phyloP scores from a whole-genome alignment of 495 filamentous ascomycete species.

The Podospora didyma region DNA sequence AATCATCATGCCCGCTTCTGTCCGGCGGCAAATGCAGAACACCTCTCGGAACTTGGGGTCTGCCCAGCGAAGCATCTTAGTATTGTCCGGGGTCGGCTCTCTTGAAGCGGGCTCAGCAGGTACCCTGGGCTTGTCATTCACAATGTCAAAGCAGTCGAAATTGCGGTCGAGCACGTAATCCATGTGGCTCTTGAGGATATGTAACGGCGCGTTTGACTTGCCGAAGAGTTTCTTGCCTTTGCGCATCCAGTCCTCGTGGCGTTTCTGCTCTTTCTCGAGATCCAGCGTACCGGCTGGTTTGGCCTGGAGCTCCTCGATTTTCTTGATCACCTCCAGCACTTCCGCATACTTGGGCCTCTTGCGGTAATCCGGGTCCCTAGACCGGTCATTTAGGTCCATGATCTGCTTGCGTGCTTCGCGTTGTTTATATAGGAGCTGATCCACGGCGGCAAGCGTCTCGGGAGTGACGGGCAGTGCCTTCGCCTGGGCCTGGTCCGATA shows the following conservation, averaged over 20 bases:
- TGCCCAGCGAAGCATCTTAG: constrained; percentile 44
- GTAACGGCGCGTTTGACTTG: constrained; percentile 94
- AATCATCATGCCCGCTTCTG: constrained; percentile 98
- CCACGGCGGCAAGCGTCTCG: constrained; percentile 77
- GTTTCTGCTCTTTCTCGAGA: constrained; percentile 89
- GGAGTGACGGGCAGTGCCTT: constrained; percentile 73
- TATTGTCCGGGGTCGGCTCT: constrained; percentile 71
- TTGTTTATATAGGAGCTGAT: constrained; percentile 93
- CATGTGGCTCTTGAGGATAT: constrained; percentile 93
- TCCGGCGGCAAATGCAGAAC: constrained; percentile 92
- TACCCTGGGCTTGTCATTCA: constrained; percentile 76
- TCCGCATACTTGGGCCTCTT: constrained; percentile 88
- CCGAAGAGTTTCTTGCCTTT: constrained; percentile 98
- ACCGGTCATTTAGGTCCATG: constrained; percentile 70
- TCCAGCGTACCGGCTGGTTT: constrained; percentile 89
- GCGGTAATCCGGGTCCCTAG: constrained; percentile 65
- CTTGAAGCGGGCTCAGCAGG: constrained; percentile 90
- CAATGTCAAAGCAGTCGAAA: constrained; percentile 82
- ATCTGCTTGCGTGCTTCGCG: constrained; percentile 90
- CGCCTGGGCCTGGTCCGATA: constrained; percentile 71
- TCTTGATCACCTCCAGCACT: constrained; percentile 83
- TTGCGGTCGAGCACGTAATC: constrained; percentile 87
- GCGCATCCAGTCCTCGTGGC: constrained; percentile 99
- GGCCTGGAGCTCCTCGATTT: constrained; percentile 80
- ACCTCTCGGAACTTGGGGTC: constrained; percentile 64